These are phyloP conservation scores for Phytophthora cajani DNA, from an alignment of 352 stramenopile genomes.

Conservation along the genomic window DNA sequence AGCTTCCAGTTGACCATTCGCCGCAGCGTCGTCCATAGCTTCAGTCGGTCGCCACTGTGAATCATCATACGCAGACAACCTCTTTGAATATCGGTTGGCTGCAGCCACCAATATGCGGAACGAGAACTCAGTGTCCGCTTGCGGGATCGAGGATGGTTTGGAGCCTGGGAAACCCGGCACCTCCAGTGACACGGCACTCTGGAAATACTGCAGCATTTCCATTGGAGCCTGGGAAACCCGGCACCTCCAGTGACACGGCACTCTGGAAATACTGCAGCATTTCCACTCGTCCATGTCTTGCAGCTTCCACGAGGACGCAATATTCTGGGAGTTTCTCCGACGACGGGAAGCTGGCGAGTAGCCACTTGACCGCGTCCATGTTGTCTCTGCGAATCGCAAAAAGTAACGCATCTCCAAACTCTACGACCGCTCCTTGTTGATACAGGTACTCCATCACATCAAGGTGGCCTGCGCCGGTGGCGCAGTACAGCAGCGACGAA, in stretches of 20 bases:
- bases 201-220: not conserved
- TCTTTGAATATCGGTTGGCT: no score
- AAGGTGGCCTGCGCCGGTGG: no score
- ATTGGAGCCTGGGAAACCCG: not conserved
- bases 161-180: no score
- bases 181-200: not conserved
- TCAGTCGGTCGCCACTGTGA: not conserved
- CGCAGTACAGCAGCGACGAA: no score
- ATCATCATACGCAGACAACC: no score
- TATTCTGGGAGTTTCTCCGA: not conserved
- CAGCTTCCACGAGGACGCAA: not conserved
- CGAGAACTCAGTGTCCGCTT: no score
- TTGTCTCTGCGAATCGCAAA: not conserved
- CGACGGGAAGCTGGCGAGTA: not conserved
- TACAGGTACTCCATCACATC: not conserved
- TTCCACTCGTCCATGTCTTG: not conserved
- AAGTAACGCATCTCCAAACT: not conserved
- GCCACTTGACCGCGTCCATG: not conserved
- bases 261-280: constrained; percentile 1
- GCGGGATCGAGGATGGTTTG: no score
- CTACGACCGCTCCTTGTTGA: not conserved
- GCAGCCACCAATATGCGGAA: no score
- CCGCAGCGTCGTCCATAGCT: not conserved
- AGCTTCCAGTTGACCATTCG: not conserved
- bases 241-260: no score